Base-by-base conservation (phyloP, 2,329 filamentous ascomycete species). In the Davidsoniella australis region DNA sequence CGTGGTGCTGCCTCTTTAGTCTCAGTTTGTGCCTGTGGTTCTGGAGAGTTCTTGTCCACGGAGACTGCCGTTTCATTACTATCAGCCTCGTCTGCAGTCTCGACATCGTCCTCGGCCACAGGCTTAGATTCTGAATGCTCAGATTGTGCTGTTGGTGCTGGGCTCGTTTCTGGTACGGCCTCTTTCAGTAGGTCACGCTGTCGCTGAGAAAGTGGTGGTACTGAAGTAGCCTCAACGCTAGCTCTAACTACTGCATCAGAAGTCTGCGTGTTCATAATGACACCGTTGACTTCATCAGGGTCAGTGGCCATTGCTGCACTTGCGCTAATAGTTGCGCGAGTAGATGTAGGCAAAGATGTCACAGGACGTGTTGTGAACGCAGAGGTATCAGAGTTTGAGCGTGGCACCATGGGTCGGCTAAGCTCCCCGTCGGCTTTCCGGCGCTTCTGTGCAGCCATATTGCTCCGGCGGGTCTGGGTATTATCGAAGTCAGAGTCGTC, bases 141-240 rank as follows among this genome's bases (percentile, higher is more conserved):
- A 3, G 45, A 45, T 4, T 29, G 50, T 17, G 42, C 18, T 20
- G 42, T 52, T 8, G 45, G 50, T 29, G 26, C 37, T 16, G 44
- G 47, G 8, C 51, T 53, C 4, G 47, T 53, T 16, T 53, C 51
- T 12, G 51, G 51, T 12, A 53, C 51, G 20, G 43, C 18, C 14
- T 53, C 51, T n/a, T 50, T 47, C 3, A 36, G 17, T 17, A 36
- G 23, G 4, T 47, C 47, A 17, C 23, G 37, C 17, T 49, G 43
- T 7, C 44, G 29, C 16, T 49, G 37, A 6, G 47, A 43, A 6
- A 41, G 18, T 1, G 26, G n/a, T 18, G 18, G 16, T 1, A 18
- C 47, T 8, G 42, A 41, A 17, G 43, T 40, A 10, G 14, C 12
- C 4, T 47, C 51, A n/a, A 18, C 36, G 17, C 43, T 47, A 18